A percentile compares a stretch with the other conserved stretches of the same genome.
Conservation (phyloP, 2,329 filamentous ascomycete species). For the Aspergillus amoenus region DNA sequence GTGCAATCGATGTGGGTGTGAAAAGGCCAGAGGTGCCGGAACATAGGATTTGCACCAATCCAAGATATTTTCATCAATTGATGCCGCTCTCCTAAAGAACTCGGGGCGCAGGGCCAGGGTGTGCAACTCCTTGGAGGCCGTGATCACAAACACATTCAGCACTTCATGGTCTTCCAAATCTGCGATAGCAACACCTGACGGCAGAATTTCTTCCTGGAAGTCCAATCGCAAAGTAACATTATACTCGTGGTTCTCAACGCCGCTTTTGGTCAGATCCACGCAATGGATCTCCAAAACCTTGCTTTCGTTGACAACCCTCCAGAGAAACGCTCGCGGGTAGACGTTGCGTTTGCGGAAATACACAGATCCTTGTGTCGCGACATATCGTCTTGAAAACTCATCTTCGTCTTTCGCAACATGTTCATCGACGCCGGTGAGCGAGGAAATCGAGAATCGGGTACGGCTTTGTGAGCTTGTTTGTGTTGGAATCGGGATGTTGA, state of each 20-base stretch:
- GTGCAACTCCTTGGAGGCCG: constrained; percentile 75
- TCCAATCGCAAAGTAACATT: constrained; percentile 74
- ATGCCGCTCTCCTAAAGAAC: constrained; percentile 70
- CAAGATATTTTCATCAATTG: constrained; percentile 70
- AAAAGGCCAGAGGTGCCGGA: constrained; percentile 73
- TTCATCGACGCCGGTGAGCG: constrained; percentile 41
- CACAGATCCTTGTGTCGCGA: constrained; percentile 77
- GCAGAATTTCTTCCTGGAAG: constrained; percentile 71
- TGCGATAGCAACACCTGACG: constrained; percentile 76
- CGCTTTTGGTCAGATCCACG: constrained; percentile 73
- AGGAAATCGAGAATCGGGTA: constrained; percentile 47
- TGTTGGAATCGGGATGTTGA: constrained; percentile 66
- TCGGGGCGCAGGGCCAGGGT: constrained; percentile 80
- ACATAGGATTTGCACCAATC: constrained; percentile 74
- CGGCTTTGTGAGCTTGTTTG: constrained; percentile 47
- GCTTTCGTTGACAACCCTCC: constrained; percentile 81
- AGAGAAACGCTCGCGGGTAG: constrained; percentile 82
- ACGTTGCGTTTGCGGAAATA: constrained; percentile 77
- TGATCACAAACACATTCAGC: constrained; percentile 76
- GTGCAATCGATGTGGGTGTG: constrained; percentile 76
- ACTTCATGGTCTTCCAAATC: constrained; percentile 77
- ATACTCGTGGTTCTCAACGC: constrained; percentile 63
- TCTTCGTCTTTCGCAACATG: constrained; percentile 58
- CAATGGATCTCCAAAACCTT: constrained; percentile 79
- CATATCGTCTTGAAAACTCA: constrained; percentile 68